A percentile compares a stretch with the other conserved stretches of the same genome.
Conservation (phyloP, 345 rosid genomes). For the Citrus trifoliata region DNA sequence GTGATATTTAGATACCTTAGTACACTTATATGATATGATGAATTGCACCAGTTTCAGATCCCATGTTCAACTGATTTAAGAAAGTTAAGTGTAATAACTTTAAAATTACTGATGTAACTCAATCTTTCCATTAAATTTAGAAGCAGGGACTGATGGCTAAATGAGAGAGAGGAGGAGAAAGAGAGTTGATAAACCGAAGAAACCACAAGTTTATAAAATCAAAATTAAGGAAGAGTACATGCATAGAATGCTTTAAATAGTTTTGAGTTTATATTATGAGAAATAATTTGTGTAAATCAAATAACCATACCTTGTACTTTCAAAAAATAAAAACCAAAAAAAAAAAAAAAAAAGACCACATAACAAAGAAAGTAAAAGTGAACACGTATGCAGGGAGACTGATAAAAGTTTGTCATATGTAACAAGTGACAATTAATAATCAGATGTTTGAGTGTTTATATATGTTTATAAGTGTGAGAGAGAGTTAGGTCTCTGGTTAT, state of each 20-base stretch:
- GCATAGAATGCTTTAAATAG: constrained; percentile 6
- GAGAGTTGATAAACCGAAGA: background rate
- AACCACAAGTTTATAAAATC: constrained; percentile 14
- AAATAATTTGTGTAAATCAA: constrained; percentile 6
- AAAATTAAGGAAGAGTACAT: constrained; percentile 7
- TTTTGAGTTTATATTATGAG: constrained; percentile 1
- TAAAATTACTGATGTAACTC: constrained; percentile 22
- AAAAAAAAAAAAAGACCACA: too few species aligned
- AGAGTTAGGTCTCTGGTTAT: background rate
- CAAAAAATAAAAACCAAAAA: too few species aligned
- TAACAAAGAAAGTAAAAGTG: background rate
- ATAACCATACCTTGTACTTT: background rate
- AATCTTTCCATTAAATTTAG: constrained; percentile 7
- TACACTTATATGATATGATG: constrained; percentile 6
- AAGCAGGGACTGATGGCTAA: constrained; percentile 1
- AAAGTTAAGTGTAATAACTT: background rate
- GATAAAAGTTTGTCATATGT: background rate
- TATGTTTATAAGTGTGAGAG: constrained; percentile 5
- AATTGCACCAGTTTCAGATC: constrained; percentile 33
- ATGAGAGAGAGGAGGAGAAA: constrained; percentile 4
- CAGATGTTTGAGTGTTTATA: constrained; percentile 5
- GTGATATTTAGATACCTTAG: constrained; percentile 9
- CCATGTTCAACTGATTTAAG: constrained; percentile 19
- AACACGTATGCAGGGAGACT: background rate
- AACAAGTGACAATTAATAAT: constrained; percentile 13